Evolutionary conservation across 352 stramenopile species (phyloP).

Genomic region (Pythium aquatile): DNA sequence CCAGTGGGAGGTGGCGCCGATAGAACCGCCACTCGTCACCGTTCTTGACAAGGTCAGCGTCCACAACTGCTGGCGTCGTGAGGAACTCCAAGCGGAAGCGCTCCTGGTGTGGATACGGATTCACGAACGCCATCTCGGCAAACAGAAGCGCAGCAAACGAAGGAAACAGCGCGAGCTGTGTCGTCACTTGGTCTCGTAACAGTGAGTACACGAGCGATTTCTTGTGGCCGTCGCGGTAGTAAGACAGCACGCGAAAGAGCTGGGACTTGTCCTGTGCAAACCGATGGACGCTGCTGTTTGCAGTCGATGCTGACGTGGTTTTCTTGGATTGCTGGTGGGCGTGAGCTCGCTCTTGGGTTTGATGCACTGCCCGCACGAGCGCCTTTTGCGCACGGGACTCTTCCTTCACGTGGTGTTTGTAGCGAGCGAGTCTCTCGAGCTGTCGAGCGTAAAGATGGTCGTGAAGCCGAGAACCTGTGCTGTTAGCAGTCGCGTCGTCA

Average conservation of each 20-base stretch:
- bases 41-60: conserved; percentile 79
- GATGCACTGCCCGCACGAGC: conserved; percentile 47
- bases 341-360: conserved; percentile 24
- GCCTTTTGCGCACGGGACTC: conserved; percentile 54
- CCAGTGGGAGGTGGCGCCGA: conserved; percentile 54
- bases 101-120: conserved; percentile 91
- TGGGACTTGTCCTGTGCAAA: conserved; percentile 83
- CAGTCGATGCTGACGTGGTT: neutral
- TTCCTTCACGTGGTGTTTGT: conserved; percentile 54
- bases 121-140: conserved; percentile 87
- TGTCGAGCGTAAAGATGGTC: conserved; percentile 82
- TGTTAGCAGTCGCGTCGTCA: conserved; percentile 11
- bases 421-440: conserved; percentile 66
- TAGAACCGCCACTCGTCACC: conserved; percentile 86
- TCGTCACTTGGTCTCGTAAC: conserved; percentile 88
- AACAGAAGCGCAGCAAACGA: conserved; percentile 80
- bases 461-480: conserved; percentile 45
- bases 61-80: conserved; percentile 30
- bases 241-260: conserved; percentile 84
- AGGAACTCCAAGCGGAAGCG: conserved; percentile 88
- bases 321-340: conserved; percentile 24
- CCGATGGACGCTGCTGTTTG: conserved; percentile 16
- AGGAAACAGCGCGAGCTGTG: conserved; percentile 75
- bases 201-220: conserved; percentile 91
- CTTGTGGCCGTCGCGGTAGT: conserved; percentile 94